phyloP scores from a whole-genome alignment of 768 basidiomycete genomes.

The Calocybe indica region DNA sequence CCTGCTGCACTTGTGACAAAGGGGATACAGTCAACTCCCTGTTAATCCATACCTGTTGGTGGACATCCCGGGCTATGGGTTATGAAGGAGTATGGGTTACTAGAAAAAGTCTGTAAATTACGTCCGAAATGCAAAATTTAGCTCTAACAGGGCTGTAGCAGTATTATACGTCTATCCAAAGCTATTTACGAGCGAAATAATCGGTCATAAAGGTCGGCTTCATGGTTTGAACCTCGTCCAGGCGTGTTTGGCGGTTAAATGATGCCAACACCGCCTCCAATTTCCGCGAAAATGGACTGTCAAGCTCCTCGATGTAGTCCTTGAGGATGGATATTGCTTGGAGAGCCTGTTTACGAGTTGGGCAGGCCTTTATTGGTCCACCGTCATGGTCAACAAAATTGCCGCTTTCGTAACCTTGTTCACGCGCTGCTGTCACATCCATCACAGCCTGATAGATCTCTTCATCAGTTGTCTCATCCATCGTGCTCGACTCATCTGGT shows the following conservation, averaged over 20 bases:
- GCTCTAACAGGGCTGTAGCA: neutral
- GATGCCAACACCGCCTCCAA: slow-evolving; percentile 5
- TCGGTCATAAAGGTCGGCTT: slow-evolving; percentile 2
- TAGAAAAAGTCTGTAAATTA: neutral
- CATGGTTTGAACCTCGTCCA: slow-evolving; percentile 4
- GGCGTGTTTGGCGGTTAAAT: slow-evolving; percentile 5
- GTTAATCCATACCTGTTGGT: neutral
- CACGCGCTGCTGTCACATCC: neutral
- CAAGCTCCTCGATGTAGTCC: slow-evolving; percentile 2
- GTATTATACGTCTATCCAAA: slow-evolving; percentile 4
- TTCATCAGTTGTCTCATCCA: neutral
- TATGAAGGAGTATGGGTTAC: neutral
- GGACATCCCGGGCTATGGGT: neutral
- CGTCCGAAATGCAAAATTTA: no score
- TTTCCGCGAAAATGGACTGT: slow-evolving; percentile 7
- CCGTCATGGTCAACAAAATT: neutral
- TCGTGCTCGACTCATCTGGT: neutral
- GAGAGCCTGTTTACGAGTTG: slow-evolving; percentile 3
- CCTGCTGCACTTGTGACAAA: no score
- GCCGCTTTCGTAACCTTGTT: neutral
- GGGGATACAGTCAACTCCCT: neutral
- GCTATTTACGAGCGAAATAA: slow-evolving; percentile 3
- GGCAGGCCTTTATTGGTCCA: slow-evolving; percentile 6
- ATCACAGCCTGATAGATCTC: slow-evolving; percentile 2
- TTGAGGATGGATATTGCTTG: slow-evolving; percentile 3